Evolutionary conservation across 2,329 filamentous ascomycete genomes (phyloP).

Genomic region (Onygenales sp.): DNA sequence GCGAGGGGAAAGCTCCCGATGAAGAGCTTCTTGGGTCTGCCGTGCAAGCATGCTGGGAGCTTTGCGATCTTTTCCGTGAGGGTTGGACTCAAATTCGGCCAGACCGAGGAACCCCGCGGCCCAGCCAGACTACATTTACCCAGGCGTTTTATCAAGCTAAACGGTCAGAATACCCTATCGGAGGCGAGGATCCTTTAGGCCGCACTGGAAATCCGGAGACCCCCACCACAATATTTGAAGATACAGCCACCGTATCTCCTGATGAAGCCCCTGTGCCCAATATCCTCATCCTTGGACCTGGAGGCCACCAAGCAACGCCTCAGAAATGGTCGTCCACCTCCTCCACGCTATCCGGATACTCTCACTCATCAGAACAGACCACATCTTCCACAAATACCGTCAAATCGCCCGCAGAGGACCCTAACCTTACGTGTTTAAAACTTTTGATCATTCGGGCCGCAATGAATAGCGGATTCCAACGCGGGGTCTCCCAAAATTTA

Average conservation of each 20-base stretch:
- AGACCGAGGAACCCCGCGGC: slow-evolving; percentile 74
- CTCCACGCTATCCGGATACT: slow-evolving; percentile 70
- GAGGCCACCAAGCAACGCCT: slow-evolving; percentile 40
- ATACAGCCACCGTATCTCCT: slow-evolving; percentile 74
- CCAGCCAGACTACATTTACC: slow-evolving; percentile 69
- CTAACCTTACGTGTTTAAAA: slow-evolving; percentile 68
- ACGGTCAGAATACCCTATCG: slow-evolving; percentile 23
- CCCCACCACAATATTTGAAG: slow-evolving; percentile 90
- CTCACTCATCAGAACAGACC: slow-evolving; percentile 49
- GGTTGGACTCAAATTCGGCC: slow-evolving; percentile 85
- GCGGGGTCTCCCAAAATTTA: slow-evolving; percentile 48
- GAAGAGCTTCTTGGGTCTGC: slow-evolving; percentile 80
- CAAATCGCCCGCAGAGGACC: slow-evolving; percentile 51
- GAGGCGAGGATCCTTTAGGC: slow-evolving; percentile 19
- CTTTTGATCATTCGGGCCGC: slow-evolving; percentile 74
- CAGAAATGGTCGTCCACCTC: slow-evolving; percentile 66
- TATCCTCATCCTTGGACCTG: slow-evolving; percentile 75
- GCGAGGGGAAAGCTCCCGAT: slow-evolving; percentile 63
- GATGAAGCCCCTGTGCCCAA: slow-evolving; percentile 74
- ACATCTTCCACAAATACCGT: slow-evolving; percentile 37
- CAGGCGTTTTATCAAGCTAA: slow-evolving; percentile 43
- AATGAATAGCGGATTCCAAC: slow-evolving; percentile 71
- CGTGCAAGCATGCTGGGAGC: slow-evolving; percentile 87
- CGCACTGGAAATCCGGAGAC: slow-evolving; percentile 58
- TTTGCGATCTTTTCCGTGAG: slow-evolving; percentile 86